phyloP scores from a whole-genome alignment of 768 basidiomycete species.

The Ephemerocybe angulata region DNA sequence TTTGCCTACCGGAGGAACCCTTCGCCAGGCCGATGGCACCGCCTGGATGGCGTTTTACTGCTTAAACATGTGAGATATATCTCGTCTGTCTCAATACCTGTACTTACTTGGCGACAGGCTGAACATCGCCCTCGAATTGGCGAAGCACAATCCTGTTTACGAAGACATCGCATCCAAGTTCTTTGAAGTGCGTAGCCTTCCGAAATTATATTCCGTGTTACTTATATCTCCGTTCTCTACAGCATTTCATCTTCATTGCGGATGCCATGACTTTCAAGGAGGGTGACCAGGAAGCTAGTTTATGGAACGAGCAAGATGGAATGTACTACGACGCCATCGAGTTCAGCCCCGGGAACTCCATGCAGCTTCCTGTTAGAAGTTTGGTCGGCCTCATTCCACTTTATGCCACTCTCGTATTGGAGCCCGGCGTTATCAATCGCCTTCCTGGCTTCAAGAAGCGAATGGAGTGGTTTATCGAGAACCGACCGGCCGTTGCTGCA shows the following conservation, averaged over 20 bases:
- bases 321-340: conserved; percentile 99
- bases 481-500: conserved; percentile 80
- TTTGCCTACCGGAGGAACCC: conserved; percentile 86
- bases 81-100: not conserved
- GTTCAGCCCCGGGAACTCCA: conserved; percentile 74
- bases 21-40: conserved; percentile 97
- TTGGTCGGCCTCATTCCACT: conserved; percentile 97
- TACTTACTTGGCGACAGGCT: conserved; percentile 49
- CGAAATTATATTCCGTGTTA: not conserved
- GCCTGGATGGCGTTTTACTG: conserved; percentile 99
- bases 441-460: conserved; percentile 99
- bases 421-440: conserved; percentile 81
- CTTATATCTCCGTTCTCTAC: conserved; percentile 8
- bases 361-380: conserved; percentile 91
- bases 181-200: conserved; percentile 58
- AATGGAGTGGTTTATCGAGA: conserved; percentile 97
- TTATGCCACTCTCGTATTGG: conserved; percentile 91
- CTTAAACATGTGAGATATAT: conserved; percentile 74
- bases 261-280: conserved; percentile 95
- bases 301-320: conserved; percentile 97
- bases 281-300: conserved; percentile 71
- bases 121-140: conserved; percentile 94
- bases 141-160: conserved; percentile 96
- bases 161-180: conserved; percentile 99
- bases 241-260: conserved; percentile 98